A percentile compares a stretch with the other conserved stretches of the same genome.
phyloP scores from a whole-genome alignment of 2,329 filamentous ascomycete genomes.

The Apiospora hydei region DNA sequence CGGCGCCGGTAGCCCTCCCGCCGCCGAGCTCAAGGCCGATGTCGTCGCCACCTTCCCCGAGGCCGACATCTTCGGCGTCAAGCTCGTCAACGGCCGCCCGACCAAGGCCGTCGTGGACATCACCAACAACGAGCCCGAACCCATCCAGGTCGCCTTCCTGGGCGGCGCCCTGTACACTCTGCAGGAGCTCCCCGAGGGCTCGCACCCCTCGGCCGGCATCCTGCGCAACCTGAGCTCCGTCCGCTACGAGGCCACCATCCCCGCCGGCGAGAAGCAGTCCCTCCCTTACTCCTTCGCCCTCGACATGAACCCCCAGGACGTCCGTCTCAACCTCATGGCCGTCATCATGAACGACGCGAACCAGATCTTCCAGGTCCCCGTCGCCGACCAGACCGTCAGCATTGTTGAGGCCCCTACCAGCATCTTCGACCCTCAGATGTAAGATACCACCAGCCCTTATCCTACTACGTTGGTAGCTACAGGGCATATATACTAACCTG shows the following conservation, averaged over 20 bases:
- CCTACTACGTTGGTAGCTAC: constrained; percentile 50
- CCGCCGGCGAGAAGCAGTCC: constrained; percentile 76
- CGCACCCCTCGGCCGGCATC: constrained; percentile 60
- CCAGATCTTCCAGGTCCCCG: constrained; percentile 76
- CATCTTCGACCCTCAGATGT: constrained; percentile 97
- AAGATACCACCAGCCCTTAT: constrained; percentile 45
- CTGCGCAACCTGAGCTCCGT: constrained; percentile 85
- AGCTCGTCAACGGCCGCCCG: constrained; percentile 90
- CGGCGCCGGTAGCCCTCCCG: constrained; percentile 27
- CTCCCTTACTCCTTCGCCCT: constrained; percentile 85
- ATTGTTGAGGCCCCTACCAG: constrained; percentile 91
- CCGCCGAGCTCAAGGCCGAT: constrained; percentile 65
- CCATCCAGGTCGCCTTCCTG: constrained; percentile 78
- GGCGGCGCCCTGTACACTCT: constrained; percentile 74
- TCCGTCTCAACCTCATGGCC: constrained; percentile 78
- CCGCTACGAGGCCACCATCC: constrained; percentile 76
- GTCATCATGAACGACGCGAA: constrained; percentile 74
- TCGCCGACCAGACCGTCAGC: constrained; percentile 82
- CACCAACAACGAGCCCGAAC: constrained; percentile 79
- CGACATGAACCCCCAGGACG: constrained; percentile 92
- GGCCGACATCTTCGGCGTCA: constrained; percentile 89
- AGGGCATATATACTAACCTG: neutral
- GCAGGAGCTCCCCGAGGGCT: constrained; percentile 58
- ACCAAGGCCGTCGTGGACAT: constrained; percentile 85
- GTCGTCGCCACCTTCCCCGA: constrained; percentile 70